Conservation (phyloP, 768 basidiomycete species). For the Podaxis carcinomalis region DNA sequence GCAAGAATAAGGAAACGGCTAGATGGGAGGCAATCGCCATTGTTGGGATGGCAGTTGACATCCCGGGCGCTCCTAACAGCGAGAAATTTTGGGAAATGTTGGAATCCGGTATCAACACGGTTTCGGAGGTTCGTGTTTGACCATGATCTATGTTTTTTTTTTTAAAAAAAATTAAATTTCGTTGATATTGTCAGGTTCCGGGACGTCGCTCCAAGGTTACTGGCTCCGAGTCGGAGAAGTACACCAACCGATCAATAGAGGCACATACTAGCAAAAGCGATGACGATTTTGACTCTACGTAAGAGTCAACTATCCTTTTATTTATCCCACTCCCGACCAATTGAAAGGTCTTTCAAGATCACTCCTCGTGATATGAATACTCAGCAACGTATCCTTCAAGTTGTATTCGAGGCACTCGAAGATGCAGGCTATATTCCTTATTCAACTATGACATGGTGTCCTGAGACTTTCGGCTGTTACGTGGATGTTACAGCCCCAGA, state of each 20-base stretch:
- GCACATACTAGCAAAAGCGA: constrained; percentile 53
- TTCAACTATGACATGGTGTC: constrained; percentile 44
- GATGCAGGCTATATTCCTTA: constrained; percentile 66
- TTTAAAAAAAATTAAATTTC: constrained; percentile 5
- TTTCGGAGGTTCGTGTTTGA: constrained; percentile 42
- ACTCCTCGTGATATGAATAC: constrained; percentile 79
- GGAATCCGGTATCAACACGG: constrained; percentile 49
- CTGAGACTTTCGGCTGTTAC: constrained; percentile 58
- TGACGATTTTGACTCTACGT: constrained; percentile 60
- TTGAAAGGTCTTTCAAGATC: constrained; percentile 56
- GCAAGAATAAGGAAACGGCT: background rate
- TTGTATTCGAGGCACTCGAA: constrained; percentile 65
- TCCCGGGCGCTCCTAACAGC: constrained; percentile 48
- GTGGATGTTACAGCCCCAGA: constrained; percentile 70
- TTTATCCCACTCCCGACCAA: background rate
- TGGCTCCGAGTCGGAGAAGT: constrained; percentile 29
- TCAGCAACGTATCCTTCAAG: constrained; percentile 66
- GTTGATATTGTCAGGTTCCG: constrained; percentile 46
- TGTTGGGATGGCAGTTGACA: constrained; percentile 64
- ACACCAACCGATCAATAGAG: constrained; percentile 39
- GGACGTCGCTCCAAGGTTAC: constrained; percentile 47
- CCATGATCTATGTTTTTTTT: background rate
- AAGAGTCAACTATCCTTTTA: background rate
- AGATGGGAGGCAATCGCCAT: constrained; percentile 54
- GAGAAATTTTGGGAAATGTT: constrained; percentile 57